phyloP scores from a whole-genome alignment of 148 eudicot genomes.

The Silene uniflora region DNA sequence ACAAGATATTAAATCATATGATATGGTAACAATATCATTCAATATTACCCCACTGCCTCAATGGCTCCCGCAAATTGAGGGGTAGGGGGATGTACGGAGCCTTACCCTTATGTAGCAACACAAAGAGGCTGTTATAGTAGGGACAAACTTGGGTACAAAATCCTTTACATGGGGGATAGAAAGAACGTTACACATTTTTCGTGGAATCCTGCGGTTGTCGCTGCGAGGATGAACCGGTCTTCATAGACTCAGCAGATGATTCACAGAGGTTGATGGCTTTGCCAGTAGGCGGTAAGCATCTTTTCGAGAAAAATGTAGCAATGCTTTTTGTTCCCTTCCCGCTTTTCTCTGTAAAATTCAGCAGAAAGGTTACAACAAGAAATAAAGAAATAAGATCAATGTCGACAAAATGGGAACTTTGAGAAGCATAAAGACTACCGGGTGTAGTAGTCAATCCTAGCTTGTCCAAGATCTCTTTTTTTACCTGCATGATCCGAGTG shows the following conservation, averaged over 20 bases:
- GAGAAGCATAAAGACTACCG: conserved; percentile 35
- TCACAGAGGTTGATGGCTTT: conserved; percentile 35
- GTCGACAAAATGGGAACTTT: neutral
- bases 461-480: conserved; percentile 70
- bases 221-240: conserved; percentile 31
- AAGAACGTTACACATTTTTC: conserved; percentile 17
- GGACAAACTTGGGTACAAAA: neutral
- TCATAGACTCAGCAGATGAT: conserved; percentile 47
- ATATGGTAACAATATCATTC: no score
- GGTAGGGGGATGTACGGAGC: no score
- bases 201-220: conserved; percentile 28
- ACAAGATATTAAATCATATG: no score
- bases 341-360: conserved; percentile 48
- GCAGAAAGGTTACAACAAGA: neutral
- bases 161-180: neutral
- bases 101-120: no score
- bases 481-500: conserved; percentile 63
- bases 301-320: conserved; percentile 70
- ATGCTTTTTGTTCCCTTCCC: conserved; percentile 43
- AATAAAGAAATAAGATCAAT: neutral
- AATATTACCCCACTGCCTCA: no score
- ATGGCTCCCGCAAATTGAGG: no score
- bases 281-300: conserved; percentile 73
- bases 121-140: neutral
- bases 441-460: conserved; percentile 63